phyloP scores from a whole-genome alignment of 495 filamentous ascomycete genomes.

The Amphirosellinia nigrospora region DNA sequence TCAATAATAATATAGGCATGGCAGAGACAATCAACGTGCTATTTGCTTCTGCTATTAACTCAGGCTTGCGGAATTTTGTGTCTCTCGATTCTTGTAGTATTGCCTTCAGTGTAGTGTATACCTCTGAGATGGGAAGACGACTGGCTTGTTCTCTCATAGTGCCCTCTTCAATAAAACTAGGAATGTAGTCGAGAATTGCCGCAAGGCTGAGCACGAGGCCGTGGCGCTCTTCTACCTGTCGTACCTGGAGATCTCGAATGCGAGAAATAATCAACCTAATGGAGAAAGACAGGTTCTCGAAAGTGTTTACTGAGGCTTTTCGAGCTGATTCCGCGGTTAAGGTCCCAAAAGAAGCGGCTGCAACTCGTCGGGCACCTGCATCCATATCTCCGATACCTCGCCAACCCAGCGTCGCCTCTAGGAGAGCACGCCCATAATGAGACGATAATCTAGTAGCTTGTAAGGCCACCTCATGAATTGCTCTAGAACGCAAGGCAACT shows the following conservation, averaged over 20 bases:
- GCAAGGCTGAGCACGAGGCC: slow-evolving; percentile 70
- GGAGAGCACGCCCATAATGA: slow-evolving; percentile 72
- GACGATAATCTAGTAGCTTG: slow-evolving; percentile 66
- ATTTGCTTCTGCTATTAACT: slow-evolving; percentile 70
- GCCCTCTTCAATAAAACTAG: slow-evolving; percentile 30
- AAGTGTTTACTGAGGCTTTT: slow-evolving; percentile 23
- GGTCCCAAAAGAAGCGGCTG: slow-evolving; percentile 70
- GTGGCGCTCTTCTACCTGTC: slow-evolving; percentile 71
- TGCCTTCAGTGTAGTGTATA: slow-evolving; percentile 31
- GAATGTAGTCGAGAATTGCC: slow-evolving; percentile 48
- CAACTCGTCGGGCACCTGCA: slow-evolving; percentile 69
- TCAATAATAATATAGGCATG: slow-evolving; percentile 44
- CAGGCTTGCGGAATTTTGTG: slow-evolving; percentile 63
- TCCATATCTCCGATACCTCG: slow-evolving; percentile 82
- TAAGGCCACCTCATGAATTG: slow-evolving; percentile 75
- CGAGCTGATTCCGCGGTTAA: slow-evolving; percentile 54
- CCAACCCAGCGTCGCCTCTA: slow-evolving; percentile 81
- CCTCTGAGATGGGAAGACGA: slow-evolving; percentile 24
- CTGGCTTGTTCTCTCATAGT: slow-evolving; percentile 11
- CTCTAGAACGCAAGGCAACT: slow-evolving; percentile 83
- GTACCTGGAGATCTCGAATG: slow-evolving; percentile 55
- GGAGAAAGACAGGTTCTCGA: slow-evolving; percentile 37
- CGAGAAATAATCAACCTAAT: slow-evolving; percentile 47
- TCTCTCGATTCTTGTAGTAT: slow-evolving; percentile 45
- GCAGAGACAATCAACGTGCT: slow-evolving; percentile 60